Evolutionary conservation across 495 filamentous ascomycete species (phyloP).

Genomic region (Lasiosphaeria ovina): DNA sequence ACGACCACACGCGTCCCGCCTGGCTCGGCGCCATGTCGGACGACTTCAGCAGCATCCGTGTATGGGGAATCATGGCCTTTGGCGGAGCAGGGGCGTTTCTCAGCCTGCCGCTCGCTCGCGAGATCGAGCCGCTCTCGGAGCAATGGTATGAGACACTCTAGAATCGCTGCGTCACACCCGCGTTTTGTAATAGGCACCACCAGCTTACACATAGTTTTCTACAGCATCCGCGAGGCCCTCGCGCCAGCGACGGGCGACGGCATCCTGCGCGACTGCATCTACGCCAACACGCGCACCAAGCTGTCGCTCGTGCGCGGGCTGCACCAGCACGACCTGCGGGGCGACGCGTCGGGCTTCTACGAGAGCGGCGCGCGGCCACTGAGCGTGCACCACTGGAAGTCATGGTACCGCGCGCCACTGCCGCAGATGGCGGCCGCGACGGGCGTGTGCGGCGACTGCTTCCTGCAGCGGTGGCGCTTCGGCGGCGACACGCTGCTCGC

Average conservation of each 20-base stretch:
- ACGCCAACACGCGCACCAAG: conserved; percentile 51
- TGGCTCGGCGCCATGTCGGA: conserved; percentile 67
- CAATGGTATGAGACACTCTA: conserved; percentile 33
- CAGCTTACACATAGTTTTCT: too few species aligned
- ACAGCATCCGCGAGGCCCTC: conserved; percentile 39
- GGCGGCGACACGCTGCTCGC: conserved; percentile 56
- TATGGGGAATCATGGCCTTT: conserved; percentile 64
- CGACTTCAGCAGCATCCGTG: conserved; percentile 56
- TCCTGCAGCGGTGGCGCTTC: conserved; percentile 62
- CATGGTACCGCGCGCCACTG: conserved; percentile 48
- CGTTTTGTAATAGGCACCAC: too few species aligned
- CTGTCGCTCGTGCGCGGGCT: conserved; percentile 59
- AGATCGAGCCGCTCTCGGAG: conserved; percentile 53
- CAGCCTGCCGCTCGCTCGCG: conserved; percentile 55
- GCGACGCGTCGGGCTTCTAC: conserved; percentile 61
- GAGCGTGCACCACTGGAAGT: conserved; percentile 67
- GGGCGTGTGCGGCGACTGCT: conserved; percentile 58
- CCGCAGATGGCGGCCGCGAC: conserved; percentile 58
- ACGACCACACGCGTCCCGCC: conserved; percentile 51
- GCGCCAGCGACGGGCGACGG: conserved; percentile 56
- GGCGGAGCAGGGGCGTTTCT: conserved; percentile 70
- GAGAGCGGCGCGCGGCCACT: conserved; percentile 58
- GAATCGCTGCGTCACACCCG: too few species aligned
- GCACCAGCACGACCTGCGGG: conserved; percentile 61
- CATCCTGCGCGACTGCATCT: conserved; percentile 62